Base-by-base conservation (phyloP, 805 yeast species). In the Metschnikowia drakensbergensis region DNA sequence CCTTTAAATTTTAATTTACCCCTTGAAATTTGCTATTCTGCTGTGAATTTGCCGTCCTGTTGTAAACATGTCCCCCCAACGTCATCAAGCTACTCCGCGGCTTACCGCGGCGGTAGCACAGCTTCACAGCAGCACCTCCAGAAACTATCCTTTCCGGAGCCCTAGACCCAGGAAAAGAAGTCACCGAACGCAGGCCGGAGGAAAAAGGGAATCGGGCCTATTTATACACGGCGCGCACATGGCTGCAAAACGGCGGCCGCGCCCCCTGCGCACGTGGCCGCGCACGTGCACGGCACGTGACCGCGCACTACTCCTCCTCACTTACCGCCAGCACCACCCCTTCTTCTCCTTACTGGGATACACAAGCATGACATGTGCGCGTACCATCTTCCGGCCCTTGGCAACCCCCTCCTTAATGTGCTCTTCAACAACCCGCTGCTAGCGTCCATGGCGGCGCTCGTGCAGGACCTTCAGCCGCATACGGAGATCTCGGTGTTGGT, bases 381-480 rank as follows among this genome's bases (percentile, higher is more conserved):
- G 17, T 42, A 29, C 37, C 79, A 78, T 55, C 69, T 79, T 32
- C 87, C 88, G 3, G 60, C 73, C 38, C 66, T 83, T 47, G 65
- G 76, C 48, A 84, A 86, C 57, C 89, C 91, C 6, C 67, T 83
- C 32, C 67, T 86, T 30, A 82, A 85, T 62, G 74, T 82, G 34
- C 64, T 86, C 5, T 84, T 86, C 69, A 83, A 84, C 66, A 81
- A 84, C 55, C 84, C 86, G 0, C 61, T 62, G 39, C 58, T 62
- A 32, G 50, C 51, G 26, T 66, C 70, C 67, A 25, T 25, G 45
- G 48, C 81, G 0, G 75, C 82, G 11, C 66, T 75, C 44, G 76
- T 72, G 49, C 72, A 71, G n/a, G 67, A 80, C 6, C 71, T 81
- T 33, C 62, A 58, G 37, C 65, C 63, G 51, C 80, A 84, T 34